Conservation (phyloP, 192 early-diverging fungal genomes). For the Coemansia biformis region DNA sequence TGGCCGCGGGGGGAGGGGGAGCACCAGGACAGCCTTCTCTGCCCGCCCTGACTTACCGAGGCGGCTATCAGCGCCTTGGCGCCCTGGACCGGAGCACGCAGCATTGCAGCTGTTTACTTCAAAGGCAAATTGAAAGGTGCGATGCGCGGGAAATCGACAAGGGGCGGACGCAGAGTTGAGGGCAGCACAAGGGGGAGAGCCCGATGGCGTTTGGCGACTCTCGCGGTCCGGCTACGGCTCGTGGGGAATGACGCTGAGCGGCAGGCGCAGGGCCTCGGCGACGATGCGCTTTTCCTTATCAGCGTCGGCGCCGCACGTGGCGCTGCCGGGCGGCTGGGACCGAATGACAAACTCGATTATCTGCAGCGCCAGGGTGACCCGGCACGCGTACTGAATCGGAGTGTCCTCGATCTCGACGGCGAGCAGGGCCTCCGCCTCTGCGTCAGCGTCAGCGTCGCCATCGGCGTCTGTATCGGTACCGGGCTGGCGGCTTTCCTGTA, state of each 20-base stretch:
- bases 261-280: conserved; percentile 27
- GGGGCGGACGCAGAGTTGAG: no score
- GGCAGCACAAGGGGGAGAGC: no score
- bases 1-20: no score
- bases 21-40: no score
- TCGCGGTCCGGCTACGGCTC: no score
- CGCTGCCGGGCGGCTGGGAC: not conserved
- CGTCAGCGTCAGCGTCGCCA: no score
- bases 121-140: no score
- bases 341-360: conserved; percentile 35
- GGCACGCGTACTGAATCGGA: conserved; percentile 47
- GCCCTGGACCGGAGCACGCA: conserved; percentile 3
- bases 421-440: conserved; percentile 11
- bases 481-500: no score
- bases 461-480: no score
- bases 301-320: conserved; percentile 5
- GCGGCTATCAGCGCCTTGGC: conserved; percentile 7
- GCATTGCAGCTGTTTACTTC: no score
- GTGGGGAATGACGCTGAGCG: conserved; percentile 21
- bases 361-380: conserved; percentile 43
- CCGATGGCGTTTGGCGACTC: no score
- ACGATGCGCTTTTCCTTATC: conserved; percentile 27
- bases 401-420: conserved; percentile 49
- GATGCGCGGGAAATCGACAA: no score
- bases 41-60: conserved; percentile 6